These are phyloP conservation scores for Pyrenopolyporus hunteri DNA, from an alignment of 495 filamentous ascomycete genomes.

Conservation along the genomic window DNA sequence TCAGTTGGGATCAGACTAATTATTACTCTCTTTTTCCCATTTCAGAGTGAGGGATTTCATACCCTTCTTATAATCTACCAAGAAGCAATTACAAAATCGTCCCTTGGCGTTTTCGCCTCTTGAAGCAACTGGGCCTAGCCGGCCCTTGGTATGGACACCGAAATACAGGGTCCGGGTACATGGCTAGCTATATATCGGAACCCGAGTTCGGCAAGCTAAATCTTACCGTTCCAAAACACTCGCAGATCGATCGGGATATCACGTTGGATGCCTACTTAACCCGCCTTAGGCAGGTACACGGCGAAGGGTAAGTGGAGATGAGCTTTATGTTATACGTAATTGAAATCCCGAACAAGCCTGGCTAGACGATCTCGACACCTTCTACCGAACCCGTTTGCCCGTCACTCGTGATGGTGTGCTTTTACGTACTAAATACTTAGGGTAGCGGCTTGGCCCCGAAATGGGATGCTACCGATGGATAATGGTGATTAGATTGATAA, in stretches of 20 bases:
- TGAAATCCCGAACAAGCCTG: background rate
- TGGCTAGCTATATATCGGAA: background rate
- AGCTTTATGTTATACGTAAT: conserved; percentile 1
- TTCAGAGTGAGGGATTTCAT: too few relatives aligned
- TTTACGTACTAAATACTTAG: too few relatives aligned
- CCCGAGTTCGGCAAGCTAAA: background rate
- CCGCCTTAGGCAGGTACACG: conserved; percentile 2
- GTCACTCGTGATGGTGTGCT: background rate
- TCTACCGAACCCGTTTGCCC: conserved; percentile 1
- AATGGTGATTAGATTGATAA: conserved; percentile 35
- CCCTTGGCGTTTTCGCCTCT: background rate
- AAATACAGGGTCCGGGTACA: too few relatives aligned
- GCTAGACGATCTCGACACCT: background rate
- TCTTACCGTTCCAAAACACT: background rate
- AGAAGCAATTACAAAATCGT: too few relatives aligned
- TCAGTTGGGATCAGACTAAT: too few relatives aligned
- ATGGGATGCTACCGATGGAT: background rate
- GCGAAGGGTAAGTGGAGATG: background rate
- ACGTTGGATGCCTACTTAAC: background rate
- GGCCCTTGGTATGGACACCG: too few relatives aligned
- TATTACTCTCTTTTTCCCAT: too few relatives aligned
- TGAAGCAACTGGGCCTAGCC: too few relatives aligned
- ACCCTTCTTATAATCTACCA: too few relatives aligned
- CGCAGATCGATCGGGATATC: background rate
- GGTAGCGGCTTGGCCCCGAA: conserved; percentile 28